phyloP scores from a whole-genome alignment of 305 asterid species.

The Euphrasia arctica region DNA sequence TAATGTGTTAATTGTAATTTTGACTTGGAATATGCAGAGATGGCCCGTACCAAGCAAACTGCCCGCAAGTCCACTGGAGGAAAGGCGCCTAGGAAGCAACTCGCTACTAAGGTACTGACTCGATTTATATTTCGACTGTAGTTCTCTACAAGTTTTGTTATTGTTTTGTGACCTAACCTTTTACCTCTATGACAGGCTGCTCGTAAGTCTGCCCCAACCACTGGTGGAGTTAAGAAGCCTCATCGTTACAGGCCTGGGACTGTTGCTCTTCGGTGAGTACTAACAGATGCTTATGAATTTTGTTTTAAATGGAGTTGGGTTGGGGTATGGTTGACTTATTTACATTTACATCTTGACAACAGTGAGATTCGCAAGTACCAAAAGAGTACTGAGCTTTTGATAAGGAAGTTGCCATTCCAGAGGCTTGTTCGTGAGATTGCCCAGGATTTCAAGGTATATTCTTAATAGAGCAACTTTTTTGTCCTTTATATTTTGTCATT shows the following conservation, averaged over 20 bases:
- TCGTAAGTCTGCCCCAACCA: conserved; percentile 98
- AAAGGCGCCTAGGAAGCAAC: conserved; percentile 98
- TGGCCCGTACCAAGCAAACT: conserved; percentile 99
- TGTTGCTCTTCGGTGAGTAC: conserved; percentile 90
- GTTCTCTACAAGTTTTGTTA: not conserved
- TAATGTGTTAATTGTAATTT: not conserved
- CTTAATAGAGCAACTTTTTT: no score
- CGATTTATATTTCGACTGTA: not conserved
- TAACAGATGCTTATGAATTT: no score
- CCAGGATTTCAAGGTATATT: conserved; percentile 81
- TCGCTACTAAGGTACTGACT: conserved; percentile 71
- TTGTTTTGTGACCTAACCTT: not conserved
- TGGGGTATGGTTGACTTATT: not conserved
- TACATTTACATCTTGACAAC: not conserved
- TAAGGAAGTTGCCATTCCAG: conserved; percentile 84
- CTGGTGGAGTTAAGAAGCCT: conserved; percentile 99
- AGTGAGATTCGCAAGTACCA: conserved; percentile 85
- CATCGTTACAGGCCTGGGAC: conserved; percentile 92
- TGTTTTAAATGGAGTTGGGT: not conserved
- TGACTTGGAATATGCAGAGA: conserved; percentile 19
- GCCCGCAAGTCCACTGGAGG: conserved; percentile 99
- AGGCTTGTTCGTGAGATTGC: conserved; percentile 88
- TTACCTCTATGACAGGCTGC: conserved; percentile 57
- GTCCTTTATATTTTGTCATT: not conserved
- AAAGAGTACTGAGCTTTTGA: conserved; percentile 82